phyloP scores from a whole-genome alignment of 1,284 basidiomycete genomes.

The Irpex sp. region DNA sequence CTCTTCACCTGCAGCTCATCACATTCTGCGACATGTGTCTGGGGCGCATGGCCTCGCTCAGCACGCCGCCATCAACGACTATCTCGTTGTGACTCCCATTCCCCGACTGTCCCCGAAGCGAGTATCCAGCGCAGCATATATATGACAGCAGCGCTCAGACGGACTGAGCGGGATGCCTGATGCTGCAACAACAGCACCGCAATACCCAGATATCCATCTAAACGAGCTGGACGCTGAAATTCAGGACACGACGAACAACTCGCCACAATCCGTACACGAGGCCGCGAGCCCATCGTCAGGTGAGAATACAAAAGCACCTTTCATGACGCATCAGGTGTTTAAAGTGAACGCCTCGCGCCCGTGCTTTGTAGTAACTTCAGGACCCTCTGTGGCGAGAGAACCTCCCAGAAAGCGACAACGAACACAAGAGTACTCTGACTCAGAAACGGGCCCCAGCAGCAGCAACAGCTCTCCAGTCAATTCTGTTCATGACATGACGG shows the following conservation, averaged over 20 bases:
- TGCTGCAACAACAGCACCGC: background rate
- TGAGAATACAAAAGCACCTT: background rate
- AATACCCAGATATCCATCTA: background rate
- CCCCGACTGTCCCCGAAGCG: too few species aligned
- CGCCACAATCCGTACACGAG: background rate
- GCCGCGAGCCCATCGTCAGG: background rate
- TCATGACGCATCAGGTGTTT: background rate
- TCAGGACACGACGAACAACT: background rate
- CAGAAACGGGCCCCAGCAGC: background rate
- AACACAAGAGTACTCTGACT: background rate
- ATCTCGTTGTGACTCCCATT: too few species aligned
- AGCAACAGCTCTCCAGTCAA: background rate
- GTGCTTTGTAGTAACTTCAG: background rate
- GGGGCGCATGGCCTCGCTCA: background rate
- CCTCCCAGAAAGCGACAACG: conserved; percentile 2
- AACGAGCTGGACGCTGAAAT: background rate
- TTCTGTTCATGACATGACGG: background rate
- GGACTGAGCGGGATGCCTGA: background rate
- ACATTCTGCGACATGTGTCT: background rate
- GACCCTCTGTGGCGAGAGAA: background rate
- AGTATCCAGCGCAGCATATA: background rate
- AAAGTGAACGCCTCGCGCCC: background rate
- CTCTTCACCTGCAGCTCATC: background rate
- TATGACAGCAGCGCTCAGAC: background rate
- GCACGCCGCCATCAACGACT: background rate